Base-by-base conservation (phyloP, 495 filamentous ascomycete genomes). In the Neurospora intermedia region DNA sequence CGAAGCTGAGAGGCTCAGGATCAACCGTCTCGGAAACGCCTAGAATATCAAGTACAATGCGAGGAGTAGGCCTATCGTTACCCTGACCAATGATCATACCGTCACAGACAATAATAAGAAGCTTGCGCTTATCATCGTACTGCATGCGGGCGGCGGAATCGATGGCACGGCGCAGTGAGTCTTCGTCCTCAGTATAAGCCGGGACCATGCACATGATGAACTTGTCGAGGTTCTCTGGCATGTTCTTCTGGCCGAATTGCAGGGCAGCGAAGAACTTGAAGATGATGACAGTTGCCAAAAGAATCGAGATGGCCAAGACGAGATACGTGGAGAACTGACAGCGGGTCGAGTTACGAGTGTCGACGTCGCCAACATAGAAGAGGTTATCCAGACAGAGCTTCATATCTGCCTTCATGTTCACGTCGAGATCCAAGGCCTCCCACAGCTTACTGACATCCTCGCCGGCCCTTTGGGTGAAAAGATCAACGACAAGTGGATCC, bases 61-160 rank as follows among this genome's bases (percentile, higher is more conserved):
- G 88, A 9, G 96, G 96, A 11, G 96, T 99, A 10, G 96, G 93
- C 69, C 92, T 88, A 79, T 99, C 96, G 81, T 99, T 99, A 76
- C 96, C 96, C 83, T 97, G 94, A 74, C 96, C 96, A 75, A 99
- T 95, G 83, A 99, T 98, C 95, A 99, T 98, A 84, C 96, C 96
- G 79, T 99, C 96, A 77, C 96, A 99, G 73, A 99, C 87, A 69
- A 99, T 87, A 73, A 97, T 90, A 69, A 99, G 84, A 13, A 99
- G 87, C 83, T 99, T 99, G 76, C 96, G 92, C 83, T 98, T 98
- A 82, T 99, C 94, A 78, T 99, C 96, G 80, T 99, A 99, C 71
- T 88, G 88, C 94, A 99, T 97, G 74, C 94, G 89, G 23, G 96
- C 94, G 75, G 94, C 92, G 1, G 96, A 98, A 81, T 99, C 96